A percentile compares a stretch with the other conserved stretches of the same genome.
Conservation (phyloP, 2,329 filamentous ascomycete genomes). For the Colletotrichum spinosum region DNA sequence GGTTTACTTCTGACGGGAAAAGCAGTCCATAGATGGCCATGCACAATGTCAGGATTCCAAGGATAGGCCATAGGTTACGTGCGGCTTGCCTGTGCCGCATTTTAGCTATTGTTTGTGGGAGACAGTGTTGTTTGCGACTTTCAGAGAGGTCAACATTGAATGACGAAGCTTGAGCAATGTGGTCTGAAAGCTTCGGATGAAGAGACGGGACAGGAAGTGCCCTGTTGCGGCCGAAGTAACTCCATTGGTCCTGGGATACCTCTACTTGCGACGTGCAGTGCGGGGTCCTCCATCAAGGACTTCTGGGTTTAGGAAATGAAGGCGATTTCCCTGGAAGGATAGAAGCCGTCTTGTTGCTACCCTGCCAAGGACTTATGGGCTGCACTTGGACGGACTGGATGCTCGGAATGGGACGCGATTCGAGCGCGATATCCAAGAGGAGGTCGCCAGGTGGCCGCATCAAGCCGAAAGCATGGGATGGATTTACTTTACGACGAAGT, state of each 20-base stretch:
- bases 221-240: slow-evolving; percentile 1
- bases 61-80: slow-evolving; percentile 19
- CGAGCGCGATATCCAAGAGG: background rate
- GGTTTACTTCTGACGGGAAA: background rate
- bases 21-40: slow-evolving; percentile 14
- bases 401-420: slow-evolving; percentile 14
- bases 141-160: background rate
- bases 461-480: background rate
- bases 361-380: slow-evolving; percentile 17
- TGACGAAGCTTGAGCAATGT: background rate
- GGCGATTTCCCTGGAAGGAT: slow-evolving; percentile 4
- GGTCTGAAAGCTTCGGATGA: background rate
- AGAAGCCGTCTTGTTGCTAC: slow-evolving; percentile 13
- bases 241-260: background rate
- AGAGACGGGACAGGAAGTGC: background rate
- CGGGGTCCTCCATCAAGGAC: slow-evolving; percentile 6
- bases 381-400: slow-evolving; percentile 19
- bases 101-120: background rate
- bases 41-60: background rate
- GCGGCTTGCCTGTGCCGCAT: slow-evolving; percentile 21
- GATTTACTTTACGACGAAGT: background rate
- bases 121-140: background rate
- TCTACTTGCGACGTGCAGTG: slow-evolving; percentile 22
- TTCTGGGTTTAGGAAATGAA: slow-evolving; percentile 6
- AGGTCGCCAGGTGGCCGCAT: background rate